A percentile compares a stretch with the other conserved stretches of the same genome.
Conservation (phyloP, 352 stramenopile species). For the Phytophthora pini region DNA sequence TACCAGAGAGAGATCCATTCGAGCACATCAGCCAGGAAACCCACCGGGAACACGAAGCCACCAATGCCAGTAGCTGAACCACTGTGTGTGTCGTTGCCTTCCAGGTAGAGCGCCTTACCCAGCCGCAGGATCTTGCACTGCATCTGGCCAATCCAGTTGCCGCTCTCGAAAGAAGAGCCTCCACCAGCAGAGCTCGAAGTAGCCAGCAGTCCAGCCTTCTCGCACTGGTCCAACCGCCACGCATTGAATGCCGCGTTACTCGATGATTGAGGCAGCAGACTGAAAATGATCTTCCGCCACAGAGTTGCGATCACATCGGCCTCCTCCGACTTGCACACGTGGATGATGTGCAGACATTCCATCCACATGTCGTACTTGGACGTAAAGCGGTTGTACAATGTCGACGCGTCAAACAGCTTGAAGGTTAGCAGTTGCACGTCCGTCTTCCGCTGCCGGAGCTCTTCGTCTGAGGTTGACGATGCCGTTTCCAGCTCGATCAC, state of each 20-base stretch:
- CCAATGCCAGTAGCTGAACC: conserved; percentile 43
- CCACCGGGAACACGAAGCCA: conserved; percentile 78
- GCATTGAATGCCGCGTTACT: conserved; percentile 73
- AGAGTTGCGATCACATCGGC: conserved; percentile 65
- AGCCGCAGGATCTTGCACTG: conserved; percentile 79
- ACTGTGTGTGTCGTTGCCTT: conserved; percentile 56
- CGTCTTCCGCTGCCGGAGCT: conserved; percentile 57
- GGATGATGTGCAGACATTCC: conserved; percentile 88
- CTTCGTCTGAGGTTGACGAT: conserved; percentile 42
- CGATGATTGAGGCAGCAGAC: conserved; percentile 66
- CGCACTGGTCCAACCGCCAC: conserved; percentile 74
- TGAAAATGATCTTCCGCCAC: conserved; percentile 84
- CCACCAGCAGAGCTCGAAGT: conserved; percentile 34
- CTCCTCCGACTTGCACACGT: conserved; percentile 86
- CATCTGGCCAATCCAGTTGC: conserved; percentile 83
- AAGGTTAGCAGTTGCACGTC: conserved; percentile 76
- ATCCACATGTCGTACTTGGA: conserved; percentile 90
- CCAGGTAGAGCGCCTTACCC: conserved; percentile 76
- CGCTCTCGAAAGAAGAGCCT: conserved; percentile 72
- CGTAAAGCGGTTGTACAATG: conserved; percentile 88
- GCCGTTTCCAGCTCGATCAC: conserved; percentile 71
- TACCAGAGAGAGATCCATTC: conserved; percentile 86
- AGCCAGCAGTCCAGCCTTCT: conserved; percentile 61
- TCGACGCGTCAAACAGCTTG: conserved; percentile 82
- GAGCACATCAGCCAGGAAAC: conserved; percentile 74